A percentile compares a stretch with the other conserved stretches of the same genome.
Evolutionary conservation across 352 stramenopile species (phyloP).

Genomic region (Globisporangium lucens): DNA sequence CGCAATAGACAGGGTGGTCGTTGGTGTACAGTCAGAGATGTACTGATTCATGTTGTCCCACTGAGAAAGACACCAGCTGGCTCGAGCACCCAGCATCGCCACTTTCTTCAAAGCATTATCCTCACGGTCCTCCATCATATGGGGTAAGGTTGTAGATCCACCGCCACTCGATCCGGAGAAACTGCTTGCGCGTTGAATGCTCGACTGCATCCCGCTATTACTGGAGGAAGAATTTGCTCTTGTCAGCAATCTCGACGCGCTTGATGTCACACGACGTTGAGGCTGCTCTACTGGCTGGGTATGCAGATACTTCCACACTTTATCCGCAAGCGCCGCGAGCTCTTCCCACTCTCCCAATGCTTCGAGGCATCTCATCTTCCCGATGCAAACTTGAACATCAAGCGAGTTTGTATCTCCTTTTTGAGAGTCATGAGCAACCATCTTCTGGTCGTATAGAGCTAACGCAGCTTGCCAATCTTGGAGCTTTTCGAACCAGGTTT

Average conservation of each 20-base stretch:
- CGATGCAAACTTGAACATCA: slow-evolving; percentile 93
- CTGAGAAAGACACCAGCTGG: slow-evolving; percentile 82
- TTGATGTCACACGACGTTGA: slow-evolving; percentile 9
- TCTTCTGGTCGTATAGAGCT: slow-evolving; percentile 90
- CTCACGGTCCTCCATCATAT: slow-evolving; percentile 37
- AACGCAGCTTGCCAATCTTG: slow-evolving; percentile 97
- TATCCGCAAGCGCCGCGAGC: slow-evolving; percentile 84
- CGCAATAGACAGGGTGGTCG: slow-evolving; percentile 11
- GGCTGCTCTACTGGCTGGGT: slow-evolving; percentile 17
- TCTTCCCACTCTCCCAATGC: slow-evolving; percentile 95
- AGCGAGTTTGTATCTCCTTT: slow-evolving; percentile 16
- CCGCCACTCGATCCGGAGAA: slow-evolving; percentile 31
- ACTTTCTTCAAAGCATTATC: slow-evolving; percentile 57
- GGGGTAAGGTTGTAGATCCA: background rate
- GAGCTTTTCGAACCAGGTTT: slow-evolving; percentile 98
- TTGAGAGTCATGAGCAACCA: slow-evolving; percentile 21
- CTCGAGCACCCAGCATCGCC: slow-evolving; percentile 76
- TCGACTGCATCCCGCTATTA: slow-evolving; percentile 9
- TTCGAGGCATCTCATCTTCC: slow-evolving; percentile 97
- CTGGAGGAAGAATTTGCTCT: slow-evolving; percentile 13
- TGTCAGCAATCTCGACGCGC: slow-evolving; percentile 9
- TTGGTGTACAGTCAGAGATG: slow-evolving; percentile 42
- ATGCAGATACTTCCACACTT: slow-evolving; percentile 49
- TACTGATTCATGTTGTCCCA: slow-evolving; percentile 85
- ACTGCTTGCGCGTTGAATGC: slow-evolving; percentile 28